Percentiles rank a stretch among this genome's conserved stretches.
phyloP scores from a whole-genome alignment of 495 filamentous ascomycete genomes.

The Penicillium coffeae region DNA sequence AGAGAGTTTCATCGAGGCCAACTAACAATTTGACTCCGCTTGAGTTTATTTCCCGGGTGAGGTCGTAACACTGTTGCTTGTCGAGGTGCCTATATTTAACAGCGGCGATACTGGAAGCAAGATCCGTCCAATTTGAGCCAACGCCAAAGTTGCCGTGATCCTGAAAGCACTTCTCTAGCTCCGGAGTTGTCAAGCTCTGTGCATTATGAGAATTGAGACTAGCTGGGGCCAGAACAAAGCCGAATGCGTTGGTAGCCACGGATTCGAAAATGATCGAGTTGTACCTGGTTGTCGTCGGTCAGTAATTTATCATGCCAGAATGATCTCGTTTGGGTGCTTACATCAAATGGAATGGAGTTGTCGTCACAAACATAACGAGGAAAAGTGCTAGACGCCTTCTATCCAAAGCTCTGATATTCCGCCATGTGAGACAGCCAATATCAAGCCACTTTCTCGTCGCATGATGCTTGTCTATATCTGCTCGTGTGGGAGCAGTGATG shows the following conservation, averaged over 20 bases:
- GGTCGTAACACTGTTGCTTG: too few relatives aligned
- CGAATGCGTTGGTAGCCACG: background rate
- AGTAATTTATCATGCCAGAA: background rate
- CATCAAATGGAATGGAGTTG: conserved; percentile 22
- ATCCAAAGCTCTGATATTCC: conserved; percentile 11
- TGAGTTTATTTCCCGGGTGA: too few relatives aligned
- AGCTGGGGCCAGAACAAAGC: background rate
- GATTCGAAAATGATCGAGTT: conserved; percentile 16
- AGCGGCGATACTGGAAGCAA: too few relatives aligned
- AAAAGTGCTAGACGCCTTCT: conserved; percentile 8
- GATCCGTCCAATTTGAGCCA: background rate
- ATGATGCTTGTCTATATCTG: conserved; percentile 21
- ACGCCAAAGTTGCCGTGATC: background rate
- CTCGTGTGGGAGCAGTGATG: conserved; percentile 24
- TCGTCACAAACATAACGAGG: conserved; percentile 12
- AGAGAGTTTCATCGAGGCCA: too few relatives aligned
- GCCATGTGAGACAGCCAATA: conserved; percentile 16
- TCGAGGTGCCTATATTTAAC: too few relatives aligned
- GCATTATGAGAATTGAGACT: conserved; percentile 5
- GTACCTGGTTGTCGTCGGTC: conserved; percentile 7
- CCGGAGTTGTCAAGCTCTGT: conserved; percentile 2
- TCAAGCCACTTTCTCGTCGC: conserved; percentile 16
- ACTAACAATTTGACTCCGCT: too few relatives aligned
- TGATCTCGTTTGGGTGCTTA: conserved; percentile 9
- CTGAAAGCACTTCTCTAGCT: conserved; percentile 1